Conservation (phyloP, 78 protist species). For the Chrysochromulina parva region DNA sequence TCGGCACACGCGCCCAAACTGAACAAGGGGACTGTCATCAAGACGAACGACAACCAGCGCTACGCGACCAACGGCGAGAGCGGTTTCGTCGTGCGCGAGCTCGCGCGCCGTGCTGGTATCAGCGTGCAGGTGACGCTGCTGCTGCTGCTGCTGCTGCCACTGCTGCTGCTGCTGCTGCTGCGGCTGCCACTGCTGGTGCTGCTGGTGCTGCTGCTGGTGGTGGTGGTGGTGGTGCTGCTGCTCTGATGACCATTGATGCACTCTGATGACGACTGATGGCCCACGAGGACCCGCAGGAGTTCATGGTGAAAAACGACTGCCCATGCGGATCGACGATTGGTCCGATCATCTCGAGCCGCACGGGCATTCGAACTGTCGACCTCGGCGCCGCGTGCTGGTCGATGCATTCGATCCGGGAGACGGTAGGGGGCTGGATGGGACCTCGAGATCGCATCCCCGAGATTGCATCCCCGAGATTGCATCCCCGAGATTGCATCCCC, state of each 20-base stretch:
- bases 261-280: constrained; percentile 74
- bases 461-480: too few relatives aligned
- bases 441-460: too few relatives aligned
- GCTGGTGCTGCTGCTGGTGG: background rate
- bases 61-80: background rate
- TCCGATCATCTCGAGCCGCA: constrained; percentile 59
- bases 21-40: constrained; percentile 86
- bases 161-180: too few relatives aligned
- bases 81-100: constrained; percentile 24
- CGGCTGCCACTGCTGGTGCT: too few relatives aligned
- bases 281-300: constrained; percentile 73
- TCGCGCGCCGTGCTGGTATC: constrained; percentile 60
- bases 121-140: too few relatives aligned
- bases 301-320: constrained; percentile 84
- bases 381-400: constrained; percentile 86
- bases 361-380: constrained; percentile 82
- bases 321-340: constrained; percentile 95
- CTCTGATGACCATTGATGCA: constrained; percentile 51
- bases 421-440: too few relatives aligned
- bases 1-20: constrained; percentile 76
- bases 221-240: constrained; percentile 71
- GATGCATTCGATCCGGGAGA: too few relatives aligned
- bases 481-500: too few relatives aligned
- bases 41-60: constrained; percentile 84
- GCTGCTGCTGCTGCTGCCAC: too few relatives aligned